Evolutionary conservation across 176 grass and related monocot species (phyloP), one percentile per base, ranked within the genome.

Genomic region (Cenchrus purpureus): DNA sequence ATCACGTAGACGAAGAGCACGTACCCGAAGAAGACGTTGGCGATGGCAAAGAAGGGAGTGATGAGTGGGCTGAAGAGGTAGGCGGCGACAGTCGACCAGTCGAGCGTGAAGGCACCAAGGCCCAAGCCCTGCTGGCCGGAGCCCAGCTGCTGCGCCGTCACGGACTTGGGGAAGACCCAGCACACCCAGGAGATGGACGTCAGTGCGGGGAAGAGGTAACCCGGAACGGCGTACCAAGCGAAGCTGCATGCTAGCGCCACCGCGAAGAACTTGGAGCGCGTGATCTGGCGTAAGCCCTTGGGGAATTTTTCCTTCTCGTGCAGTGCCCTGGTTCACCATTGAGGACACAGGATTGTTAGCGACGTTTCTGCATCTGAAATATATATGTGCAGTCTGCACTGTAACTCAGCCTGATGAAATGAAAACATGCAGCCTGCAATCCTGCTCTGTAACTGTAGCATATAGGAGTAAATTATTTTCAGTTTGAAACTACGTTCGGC

Each of bases 161-260:
- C 91, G 1, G 90, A 94, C 78, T 86, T 89, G 20, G 95, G 83
- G 89, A 92, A 95, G 49, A 78, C 73, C 95, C 95, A 97, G 76
- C 95, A 97, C 54, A 93, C 64, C 95, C 92, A 97, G 8, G 95
- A 93, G 55, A 97, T 62, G 87, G 84, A 91, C 12, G 95, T 90
- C 4, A 95, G 14, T 3, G 74, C 64, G 0, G 89, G 85, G 73
- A 95, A 93, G 53, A 95, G 87, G 69, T 88, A 97, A 8, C 92
- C 95, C 0, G 91, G 95, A 8, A 97, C 45, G 0, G 50, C 66
- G n/a, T 93, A 97, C 76, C 86, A 98, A 6, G 84, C 43, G 16
- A 97, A 97, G 87, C 95, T 97, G 85, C 88, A 91, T 2, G 79
- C 49, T 11, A 97, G 91, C 16, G 74, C 92, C 52, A 97, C 84